phyloP scores from a whole-genome alignment of 345 rosid genomes.

The Raphanus sativus region DNA sequence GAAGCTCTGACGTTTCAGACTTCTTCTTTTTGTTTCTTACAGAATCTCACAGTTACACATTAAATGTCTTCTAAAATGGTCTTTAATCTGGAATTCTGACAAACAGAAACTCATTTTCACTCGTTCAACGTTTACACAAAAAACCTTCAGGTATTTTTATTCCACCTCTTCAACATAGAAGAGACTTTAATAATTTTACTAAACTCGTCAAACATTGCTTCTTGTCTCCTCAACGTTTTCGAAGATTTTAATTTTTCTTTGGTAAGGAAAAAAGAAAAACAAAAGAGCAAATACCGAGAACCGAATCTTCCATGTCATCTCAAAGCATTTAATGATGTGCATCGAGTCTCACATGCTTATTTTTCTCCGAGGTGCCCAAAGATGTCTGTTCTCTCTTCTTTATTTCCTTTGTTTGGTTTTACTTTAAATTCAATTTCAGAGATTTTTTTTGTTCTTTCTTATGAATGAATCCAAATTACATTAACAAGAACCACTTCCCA shows the following conservation, averaged over 20 bases:
- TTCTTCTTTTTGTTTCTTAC: constrained; percentile 38
- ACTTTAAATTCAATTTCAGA: neutral
- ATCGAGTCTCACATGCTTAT: constrained; percentile 54
- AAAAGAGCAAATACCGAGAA: constrained; percentile 50
- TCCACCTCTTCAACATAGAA: constrained; percentile 22
- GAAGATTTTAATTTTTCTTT: constrained; percentile 5
- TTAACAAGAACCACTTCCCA: constrained; percentile 32
- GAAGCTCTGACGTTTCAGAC: constrained; percentile 30
- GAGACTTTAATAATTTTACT: constrained; percentile 7
- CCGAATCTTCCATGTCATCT: constrained; percentile 73
- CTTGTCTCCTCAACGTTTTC: constrained; percentile 45
- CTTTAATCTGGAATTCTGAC: constrained; percentile 21
- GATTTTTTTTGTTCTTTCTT: constrained; percentile 14
- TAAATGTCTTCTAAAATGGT: neutral
- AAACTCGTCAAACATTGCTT: constrained; percentile 53
- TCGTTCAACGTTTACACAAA: neutral
- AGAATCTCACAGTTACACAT: constrained; percentile 29
- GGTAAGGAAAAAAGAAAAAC: neutral
- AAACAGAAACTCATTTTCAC: constrained; percentile 23
- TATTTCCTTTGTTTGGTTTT: neutral
- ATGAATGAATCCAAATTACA: constrained; percentile 23
- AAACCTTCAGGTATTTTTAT: neutral
- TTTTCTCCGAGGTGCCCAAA: constrained; percentile 51
- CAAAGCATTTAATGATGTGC: constrained; percentile 55
- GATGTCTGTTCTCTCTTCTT: constrained; percentile 69